Conservation (phyloP, 2,329 filamentous ascomycete genomes). For the Fusarium abutilonis region DNA sequence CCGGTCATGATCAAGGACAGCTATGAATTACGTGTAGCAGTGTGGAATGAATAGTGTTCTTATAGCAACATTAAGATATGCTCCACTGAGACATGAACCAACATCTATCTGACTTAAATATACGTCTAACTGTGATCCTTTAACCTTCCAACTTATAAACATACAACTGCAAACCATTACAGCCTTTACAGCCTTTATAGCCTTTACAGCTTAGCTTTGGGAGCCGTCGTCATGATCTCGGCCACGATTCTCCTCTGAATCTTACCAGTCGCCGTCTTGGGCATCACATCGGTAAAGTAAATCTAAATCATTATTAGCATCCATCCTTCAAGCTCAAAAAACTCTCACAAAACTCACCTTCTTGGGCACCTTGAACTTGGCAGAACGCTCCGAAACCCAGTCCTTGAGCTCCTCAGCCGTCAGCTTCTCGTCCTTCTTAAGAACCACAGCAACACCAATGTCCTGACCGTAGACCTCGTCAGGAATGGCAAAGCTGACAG, state of each 20-base stretch:
- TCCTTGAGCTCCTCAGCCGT: constrained; percentile 69
- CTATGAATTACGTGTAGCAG: constrained; percentile 9
- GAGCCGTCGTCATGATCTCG: constrained; percentile 77
- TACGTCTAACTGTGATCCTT: background rate
- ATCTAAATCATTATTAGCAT: constrained; percentile 58
- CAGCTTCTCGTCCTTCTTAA: constrained; percentile 70
- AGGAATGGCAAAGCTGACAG: constrained; percentile 83
- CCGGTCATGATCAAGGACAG: background rate
- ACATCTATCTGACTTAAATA: constrained; percentile 17
- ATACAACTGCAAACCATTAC: constrained; percentile 1
- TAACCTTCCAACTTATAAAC: background rate
- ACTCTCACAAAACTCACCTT: constrained; percentile 64
- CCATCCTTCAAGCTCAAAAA: background rate
- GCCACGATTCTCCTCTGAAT: constrained; percentile 88
- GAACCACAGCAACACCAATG: constrained; percentile 78
- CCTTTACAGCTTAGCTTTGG: constrained; percentile 64
- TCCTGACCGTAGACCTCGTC: constrained; percentile 88
- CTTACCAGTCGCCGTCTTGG: constrained; percentile 92
- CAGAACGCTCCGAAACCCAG: constrained; percentile 76
- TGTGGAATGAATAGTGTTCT: constrained; percentile 7
- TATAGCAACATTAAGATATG: constrained; percentile 23
- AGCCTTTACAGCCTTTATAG: background rate
- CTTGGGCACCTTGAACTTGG: constrained; percentile 88
- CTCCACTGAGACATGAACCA: constrained; percentile 10
- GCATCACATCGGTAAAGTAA: constrained; percentile 85